Percentiles rank a stretch among this genome's conserved stretches.
Evolutionary conservation across 306 rosid genomes (phyloP).

Genomic region (Dryas drummondii): DNA sequence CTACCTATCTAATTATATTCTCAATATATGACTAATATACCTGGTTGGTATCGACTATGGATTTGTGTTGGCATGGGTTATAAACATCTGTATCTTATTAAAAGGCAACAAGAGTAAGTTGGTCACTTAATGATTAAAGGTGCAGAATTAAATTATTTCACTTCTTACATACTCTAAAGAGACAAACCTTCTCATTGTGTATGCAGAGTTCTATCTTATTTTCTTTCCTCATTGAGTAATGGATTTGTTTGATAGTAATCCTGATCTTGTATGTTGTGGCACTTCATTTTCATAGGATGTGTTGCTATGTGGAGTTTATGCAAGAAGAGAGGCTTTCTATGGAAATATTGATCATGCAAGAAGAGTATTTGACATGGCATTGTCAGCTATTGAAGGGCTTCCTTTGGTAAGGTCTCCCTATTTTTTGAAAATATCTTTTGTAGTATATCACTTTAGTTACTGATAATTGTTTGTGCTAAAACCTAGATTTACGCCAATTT

Average conservation of each 20-base stretch:
- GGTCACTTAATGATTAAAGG: not conserved
- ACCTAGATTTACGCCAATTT: not conserved
- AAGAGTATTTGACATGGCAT: constrained; percentile 92
- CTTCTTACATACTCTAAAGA: not conserved
- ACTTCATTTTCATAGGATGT: constrained; percentile 57
- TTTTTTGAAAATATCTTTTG: constrained; percentile 7
- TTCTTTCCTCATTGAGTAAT: not conserved
- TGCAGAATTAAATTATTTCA: not conserved
- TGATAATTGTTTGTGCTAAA: not conserved
- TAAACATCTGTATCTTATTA: no score
- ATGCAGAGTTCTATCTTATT: not conserved
- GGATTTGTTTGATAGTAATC: not conserved
- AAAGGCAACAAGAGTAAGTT: not conserved
- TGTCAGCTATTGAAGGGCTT: constrained; percentile 73
- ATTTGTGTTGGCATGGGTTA: no score
- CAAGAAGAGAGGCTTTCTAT: constrained; percentile 79
- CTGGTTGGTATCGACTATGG: no score
- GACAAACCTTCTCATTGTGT: not conserved
- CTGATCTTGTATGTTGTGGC: constrained; percentile 7
- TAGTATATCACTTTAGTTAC: not conserved
- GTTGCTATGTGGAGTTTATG: constrained; percentile 89
- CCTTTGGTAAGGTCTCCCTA: constrained; percentile 54
- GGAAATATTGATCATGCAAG: constrained; percentile 87
- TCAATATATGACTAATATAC: no score
- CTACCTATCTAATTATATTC: no score